These are phyloP conservation scores for Pythium aphanidermatum DNA, from an alignment of 352 stramenopile species.

Conservation along the genomic window DNA sequence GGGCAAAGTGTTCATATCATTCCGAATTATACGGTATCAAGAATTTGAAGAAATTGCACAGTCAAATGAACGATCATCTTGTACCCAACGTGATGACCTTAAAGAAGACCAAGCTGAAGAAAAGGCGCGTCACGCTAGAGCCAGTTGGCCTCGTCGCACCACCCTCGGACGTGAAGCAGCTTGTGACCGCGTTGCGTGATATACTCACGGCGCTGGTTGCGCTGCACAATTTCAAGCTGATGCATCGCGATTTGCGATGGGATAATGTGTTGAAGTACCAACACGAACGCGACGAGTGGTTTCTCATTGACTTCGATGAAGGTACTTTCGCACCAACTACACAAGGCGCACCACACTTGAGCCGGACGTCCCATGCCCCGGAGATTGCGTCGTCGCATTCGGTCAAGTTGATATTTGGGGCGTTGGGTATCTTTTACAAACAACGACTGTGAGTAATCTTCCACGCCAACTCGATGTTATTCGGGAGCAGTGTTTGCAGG, in stretches of 20 bases:
- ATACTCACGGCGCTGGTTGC: slow-evolving; percentile 9
- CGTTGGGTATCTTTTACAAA: slow-evolving; percentile 6
- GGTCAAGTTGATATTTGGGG: slow-evolving; percentile 19
- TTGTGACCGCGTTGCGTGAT: slow-evolving; percentile 13
- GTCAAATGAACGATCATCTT: slow-evolving; percentile 4
- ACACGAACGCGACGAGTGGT: slow-evolving; percentile 19
- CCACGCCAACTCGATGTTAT: slow-evolving; percentile 1
- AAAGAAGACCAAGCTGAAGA: slow-evolving; percentile 7
- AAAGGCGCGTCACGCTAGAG: slow-evolving; percentile 7
- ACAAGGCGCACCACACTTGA: slow-evolving; percentile 12
- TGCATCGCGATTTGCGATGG: slow-evolving; percentile 18
- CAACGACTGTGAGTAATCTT: slow-evolving; percentile 1
- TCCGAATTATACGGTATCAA: slow-evolving; percentile 3
- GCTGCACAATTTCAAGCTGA: slow-evolving; percentile 7
- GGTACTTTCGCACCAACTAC: slow-evolving; percentile 6
- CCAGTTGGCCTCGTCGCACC: slow-evolving; percentile 4
- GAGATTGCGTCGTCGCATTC: slow-evolving; percentile 14
- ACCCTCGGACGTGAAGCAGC: slow-evolving; percentile 6
- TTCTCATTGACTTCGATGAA: slow-evolving; percentile 22
- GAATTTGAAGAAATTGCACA: slow-evolving; percentile 1
- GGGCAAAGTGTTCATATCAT: slow-evolving; percentile 6
- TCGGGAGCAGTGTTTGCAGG: slow-evolving; percentile 4
- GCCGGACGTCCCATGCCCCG: slow-evolving; percentile 7
- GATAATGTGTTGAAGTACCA: slow-evolving; percentile 23
- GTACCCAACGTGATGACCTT: slow-evolving; percentile 9